A percentile compares a stretch with the other conserved stretches of the same genome.
These are phyloP conservation scores for Turritis glabra DNA, from an alignment of 345 rosid species.

Conservation along the genomic window DNA sequence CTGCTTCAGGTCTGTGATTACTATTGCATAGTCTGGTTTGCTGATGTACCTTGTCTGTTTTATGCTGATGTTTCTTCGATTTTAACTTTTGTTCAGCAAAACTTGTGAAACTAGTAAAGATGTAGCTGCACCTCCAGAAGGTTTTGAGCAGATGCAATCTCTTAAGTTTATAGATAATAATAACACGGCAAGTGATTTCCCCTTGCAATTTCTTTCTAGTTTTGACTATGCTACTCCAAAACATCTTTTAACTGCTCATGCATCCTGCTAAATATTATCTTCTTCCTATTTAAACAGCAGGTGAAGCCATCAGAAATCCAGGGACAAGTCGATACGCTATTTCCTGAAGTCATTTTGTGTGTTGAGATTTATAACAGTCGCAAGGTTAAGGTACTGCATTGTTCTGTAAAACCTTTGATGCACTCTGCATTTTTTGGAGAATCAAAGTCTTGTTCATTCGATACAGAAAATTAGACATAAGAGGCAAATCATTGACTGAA, in stretches of 20 bases:
- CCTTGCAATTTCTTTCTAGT: neutral
- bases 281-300: slow-evolving; percentile 32
- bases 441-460: neutral
- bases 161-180: slow-evolving; percentile 52
- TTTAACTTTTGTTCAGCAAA: slow-evolving; percentile 33
- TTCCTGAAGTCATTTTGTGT: slow-evolving; percentile 70
- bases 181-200: slow-evolving; percentile 39
- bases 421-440: neutral
- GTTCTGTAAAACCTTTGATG: neutral
- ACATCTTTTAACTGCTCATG: neutral
- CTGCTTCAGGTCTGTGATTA: slow-evolving; percentile 59
- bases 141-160: slow-evolving; percentile 51
- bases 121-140: slow-evolving; percentile 39
- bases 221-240: neutral
- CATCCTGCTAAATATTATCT: slow-evolving; percentile 3
- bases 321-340: slow-evolving; percentile 40
- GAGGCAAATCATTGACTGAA: neutral
- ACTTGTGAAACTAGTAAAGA: slow-evolving; percentile 41
- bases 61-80: slow-evolving; percentile 19
- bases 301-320: slow-evolving; percentile 46
- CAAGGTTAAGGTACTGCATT: slow-evolving; percentile 53
- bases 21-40: slow-evolving; percentile 8
- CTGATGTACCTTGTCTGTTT: slow-evolving; percentile 17
- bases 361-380: slow-evolving; percentile 65
- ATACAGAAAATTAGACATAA: neutral